phyloP scores from a whole-genome alignment of 768 basidiomycete species.

The Mycena venus region DNA sequence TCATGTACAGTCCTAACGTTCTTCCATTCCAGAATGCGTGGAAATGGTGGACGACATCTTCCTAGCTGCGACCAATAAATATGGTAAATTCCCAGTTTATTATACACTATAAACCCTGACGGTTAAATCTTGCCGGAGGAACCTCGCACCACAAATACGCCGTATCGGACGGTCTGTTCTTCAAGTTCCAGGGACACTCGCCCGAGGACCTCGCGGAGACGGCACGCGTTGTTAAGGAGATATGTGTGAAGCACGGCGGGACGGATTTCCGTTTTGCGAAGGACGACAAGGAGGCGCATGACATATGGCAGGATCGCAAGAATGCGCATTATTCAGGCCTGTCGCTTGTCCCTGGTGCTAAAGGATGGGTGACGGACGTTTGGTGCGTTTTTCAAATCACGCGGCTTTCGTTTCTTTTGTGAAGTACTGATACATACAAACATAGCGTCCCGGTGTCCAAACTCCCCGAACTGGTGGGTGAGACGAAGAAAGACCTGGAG shows the following conservation, averaged over 20 bases:
- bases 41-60: constrained; percentile 84
- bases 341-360: constrained; percentile 68
- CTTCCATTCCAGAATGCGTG: constrained; percentile 78
- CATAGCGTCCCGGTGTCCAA: constrained; percentile 22
- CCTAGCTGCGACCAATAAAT: constrained; percentile 73
- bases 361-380: constrained; percentile 83
- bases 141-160: constrained; percentile 67
- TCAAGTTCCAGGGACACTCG: constrained; percentile 88
- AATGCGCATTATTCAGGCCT: constrained; percentile 72
- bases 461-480: constrained; percentile 21
- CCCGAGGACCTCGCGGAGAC: constrained; percentile 70
- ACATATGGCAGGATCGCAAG: constrained; percentile 82
- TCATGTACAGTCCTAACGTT: neutral
- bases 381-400: constrained; percentile 65
- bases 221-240: constrained; percentile 66
- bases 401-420: neutral
- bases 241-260: constrained; percentile 76
- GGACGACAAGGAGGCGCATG: constrained; percentile 72
- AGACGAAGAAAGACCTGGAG: constrained; percentile 24
- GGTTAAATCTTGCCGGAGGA: neutral
- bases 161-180: constrained; percentile 80
- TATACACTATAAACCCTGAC: too few species aligned
- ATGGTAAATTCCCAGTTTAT: constrained; percentile 49
- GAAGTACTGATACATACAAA: neutral
- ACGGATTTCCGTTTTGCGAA: constrained; percentile 76